These are phyloP conservation scores for Penicillium silybi DNA, from an alignment of 495 filamentous ascomycete species.

Conservation along the genomic window DNA sequence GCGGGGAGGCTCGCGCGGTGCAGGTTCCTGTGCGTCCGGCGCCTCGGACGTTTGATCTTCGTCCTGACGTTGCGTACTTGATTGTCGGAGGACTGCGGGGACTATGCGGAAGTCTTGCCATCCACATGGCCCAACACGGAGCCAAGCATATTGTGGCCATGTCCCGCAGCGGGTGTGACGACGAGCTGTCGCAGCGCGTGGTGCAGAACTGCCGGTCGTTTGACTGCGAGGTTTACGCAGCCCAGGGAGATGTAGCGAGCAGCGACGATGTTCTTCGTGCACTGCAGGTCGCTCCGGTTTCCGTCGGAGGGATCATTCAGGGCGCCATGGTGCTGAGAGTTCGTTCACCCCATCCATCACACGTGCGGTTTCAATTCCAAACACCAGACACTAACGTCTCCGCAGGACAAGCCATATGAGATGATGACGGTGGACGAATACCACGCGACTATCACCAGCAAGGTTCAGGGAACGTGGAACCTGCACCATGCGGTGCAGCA, in stretches of 20 bases:
- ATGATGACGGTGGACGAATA: slow-evolving; percentile 43
- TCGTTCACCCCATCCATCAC: background rate
- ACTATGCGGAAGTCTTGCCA: slow-evolving; percentile 29
- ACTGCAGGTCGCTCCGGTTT: too few relatives aligned
- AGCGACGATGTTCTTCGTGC: too few relatives aligned
- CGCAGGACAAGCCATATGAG: slow-evolving; percentile 26
- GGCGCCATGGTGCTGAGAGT: background rate
- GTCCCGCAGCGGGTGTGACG: background rate
- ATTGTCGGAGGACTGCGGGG: slow-evolving; percentile 38
- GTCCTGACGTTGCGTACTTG: slow-evolving; percentile 19
- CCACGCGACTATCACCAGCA: slow-evolving; percentile 31
- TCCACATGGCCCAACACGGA: slow-evolving; percentile 25
- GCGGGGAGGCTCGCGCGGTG: background rate
- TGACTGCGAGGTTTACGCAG: background rate
- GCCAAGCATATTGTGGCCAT: slow-evolving; percentile 22
- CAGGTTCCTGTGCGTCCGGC: too few relatives aligned
- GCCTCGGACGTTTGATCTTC: too few relatives aligned
- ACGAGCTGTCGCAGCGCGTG: background rate
- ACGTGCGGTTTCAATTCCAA: slow-evolving; percentile 14
- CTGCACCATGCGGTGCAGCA: slow-evolving; percentile 48
- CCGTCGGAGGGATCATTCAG: background rate
- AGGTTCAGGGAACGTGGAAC: slow-evolving; percentile 49
- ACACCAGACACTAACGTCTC: background rate
- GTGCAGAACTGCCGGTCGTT: background rate
- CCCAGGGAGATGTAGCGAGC: background rate